Evolutionary conservation across 2,329 filamentous ascomycete genomes (phyloP).

Genomic region (Pseudogymnoascus sp.): DNA sequence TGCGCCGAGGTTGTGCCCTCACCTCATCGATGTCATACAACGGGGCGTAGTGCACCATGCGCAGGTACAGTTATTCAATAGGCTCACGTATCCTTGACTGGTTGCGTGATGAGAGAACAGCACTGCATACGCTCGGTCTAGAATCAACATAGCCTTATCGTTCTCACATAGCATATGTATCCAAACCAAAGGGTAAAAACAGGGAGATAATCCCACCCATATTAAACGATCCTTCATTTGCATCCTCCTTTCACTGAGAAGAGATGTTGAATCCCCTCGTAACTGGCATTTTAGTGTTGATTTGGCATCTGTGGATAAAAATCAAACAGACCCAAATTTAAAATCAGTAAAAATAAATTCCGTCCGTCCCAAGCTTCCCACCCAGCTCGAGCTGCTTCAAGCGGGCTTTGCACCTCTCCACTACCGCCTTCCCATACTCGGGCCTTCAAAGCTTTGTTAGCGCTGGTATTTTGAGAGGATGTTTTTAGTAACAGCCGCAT

Average conservation of each 20-base stretch:
- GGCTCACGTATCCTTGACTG: not conserved
- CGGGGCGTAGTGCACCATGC: no score
- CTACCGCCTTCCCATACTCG: conserved; percentile 16
- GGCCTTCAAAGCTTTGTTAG: conserved; percentile 2
- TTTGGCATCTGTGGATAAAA: not conserved
- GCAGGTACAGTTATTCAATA: not conserved
- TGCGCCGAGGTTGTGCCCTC: not conserved
- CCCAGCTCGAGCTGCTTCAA: conserved; percentile 16
- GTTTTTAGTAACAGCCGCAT: not conserved
- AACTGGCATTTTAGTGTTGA: no score
- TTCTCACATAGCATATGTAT: not conserved
- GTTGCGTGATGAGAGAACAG: not conserved
- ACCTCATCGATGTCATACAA: no score
- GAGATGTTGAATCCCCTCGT: no score
- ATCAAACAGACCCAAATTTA: not conserved
- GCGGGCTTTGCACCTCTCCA: conserved; percentile 14
- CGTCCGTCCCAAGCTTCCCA: conserved; percentile 14
- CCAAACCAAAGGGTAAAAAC: not conserved
- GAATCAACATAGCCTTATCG: not conserved
- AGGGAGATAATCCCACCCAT: not conserved
- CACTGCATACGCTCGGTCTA: not conserved
- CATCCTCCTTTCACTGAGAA: not conserved
- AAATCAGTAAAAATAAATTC: conserved; percentile 14
- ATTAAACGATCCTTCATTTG: not conserved
- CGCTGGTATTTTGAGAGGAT: not conserved